Percentiles rank a stretch among this genome's conserved stretches.
phyloP scores from a whole-genome alignment of 306 rosid species.

The Datisca glomerata region DNA sequence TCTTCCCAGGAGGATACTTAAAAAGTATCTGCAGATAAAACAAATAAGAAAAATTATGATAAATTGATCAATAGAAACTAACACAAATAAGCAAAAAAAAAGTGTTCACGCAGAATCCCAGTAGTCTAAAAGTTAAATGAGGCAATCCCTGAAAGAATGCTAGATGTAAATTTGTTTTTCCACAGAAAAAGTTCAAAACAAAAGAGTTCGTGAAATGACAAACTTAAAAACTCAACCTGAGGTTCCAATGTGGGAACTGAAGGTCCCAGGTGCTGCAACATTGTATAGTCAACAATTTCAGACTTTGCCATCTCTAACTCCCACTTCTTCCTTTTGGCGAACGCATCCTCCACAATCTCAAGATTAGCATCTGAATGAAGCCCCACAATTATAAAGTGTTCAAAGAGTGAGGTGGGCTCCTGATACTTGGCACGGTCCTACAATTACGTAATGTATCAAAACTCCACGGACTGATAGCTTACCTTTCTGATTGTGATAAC shows the following conservation, averaged over 20 bases:
- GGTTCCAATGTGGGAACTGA: conserved; percentile 60
- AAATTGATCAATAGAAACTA: not conserved
- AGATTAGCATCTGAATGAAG: conserved; percentile 81
- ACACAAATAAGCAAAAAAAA: not conserved
- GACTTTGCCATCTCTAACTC: conserved; percentile 36
- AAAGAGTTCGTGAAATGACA: no score
- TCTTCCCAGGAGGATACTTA: conserved; percentile 78
- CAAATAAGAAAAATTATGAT: not conserved
- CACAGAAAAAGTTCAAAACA: no score
- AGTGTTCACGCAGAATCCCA: no score
- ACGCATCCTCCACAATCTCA: conserved; percentile 52
- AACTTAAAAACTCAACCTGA: conserved; percentile 60
- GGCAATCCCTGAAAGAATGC: no score
- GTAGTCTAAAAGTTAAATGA: no score
- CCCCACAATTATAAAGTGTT: conserved; percentile 86
- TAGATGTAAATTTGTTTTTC: no score
- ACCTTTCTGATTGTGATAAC: not conserved
- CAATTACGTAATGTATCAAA: not conserved
- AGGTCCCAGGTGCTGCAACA: conserved; percentile 37
- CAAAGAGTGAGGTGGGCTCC: conserved; percentile 83
- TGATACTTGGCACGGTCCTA: conserved; percentile 47
- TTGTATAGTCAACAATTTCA: conserved; percentile 31
- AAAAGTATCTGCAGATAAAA: conserved; percentile 52
- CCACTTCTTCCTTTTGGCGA: conserved; percentile 67
- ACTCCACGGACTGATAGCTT: not conserved